A percentile compares a stretch with the other conserved stretches of the same genome.
Evolutionary conservation across 225 moss, liverwort and hornwort species (phyloP).

Genomic region (Antitrichia curtipendula): DNA sequence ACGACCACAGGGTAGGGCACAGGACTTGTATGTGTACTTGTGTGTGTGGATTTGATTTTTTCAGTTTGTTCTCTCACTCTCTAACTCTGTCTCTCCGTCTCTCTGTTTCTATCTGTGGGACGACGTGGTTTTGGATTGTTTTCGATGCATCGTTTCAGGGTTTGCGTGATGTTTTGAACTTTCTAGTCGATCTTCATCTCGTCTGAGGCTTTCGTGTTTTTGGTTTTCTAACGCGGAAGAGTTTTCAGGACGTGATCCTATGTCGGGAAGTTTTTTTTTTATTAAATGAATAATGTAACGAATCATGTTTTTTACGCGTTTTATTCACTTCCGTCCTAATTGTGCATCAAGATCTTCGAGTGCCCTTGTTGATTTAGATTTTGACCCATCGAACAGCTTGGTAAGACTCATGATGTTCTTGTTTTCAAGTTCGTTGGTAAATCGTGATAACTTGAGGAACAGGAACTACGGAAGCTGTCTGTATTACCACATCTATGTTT

Average conservation of each 20-base stretch:
- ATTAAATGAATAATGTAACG: not conserved
- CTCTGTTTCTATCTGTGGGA: not conserved
- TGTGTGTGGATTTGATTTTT: not conserved
- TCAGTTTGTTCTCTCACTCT: not conserved
- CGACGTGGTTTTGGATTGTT: not conserved
- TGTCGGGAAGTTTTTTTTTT: not conserved
- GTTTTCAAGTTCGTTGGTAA: not conserved
- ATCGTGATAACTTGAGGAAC: not conserved
- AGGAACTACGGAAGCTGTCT: not conserved
- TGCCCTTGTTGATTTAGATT: not conserved
- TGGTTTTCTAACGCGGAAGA: not conserved
- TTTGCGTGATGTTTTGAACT: not conserved
- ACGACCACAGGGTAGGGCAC: constrained; percentile 41
- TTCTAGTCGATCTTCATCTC: not conserved
- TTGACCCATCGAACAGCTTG: not conserved
- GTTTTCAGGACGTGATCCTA: not conserved
- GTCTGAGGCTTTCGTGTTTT: not conserved
- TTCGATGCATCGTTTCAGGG: not conserved
- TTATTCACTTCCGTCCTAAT: not conserved
- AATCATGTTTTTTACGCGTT: not conserved
- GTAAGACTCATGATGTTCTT: not conserved
- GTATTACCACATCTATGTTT: not conserved
- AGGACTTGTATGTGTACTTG: not conserved
- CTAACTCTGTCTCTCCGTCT: not conserved
- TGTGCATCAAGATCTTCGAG: not conserved